phyloP scores from a whole-genome alignment of 1,284 basidiomycete genomes.

The Stygiomarasmius scandens region DNA sequence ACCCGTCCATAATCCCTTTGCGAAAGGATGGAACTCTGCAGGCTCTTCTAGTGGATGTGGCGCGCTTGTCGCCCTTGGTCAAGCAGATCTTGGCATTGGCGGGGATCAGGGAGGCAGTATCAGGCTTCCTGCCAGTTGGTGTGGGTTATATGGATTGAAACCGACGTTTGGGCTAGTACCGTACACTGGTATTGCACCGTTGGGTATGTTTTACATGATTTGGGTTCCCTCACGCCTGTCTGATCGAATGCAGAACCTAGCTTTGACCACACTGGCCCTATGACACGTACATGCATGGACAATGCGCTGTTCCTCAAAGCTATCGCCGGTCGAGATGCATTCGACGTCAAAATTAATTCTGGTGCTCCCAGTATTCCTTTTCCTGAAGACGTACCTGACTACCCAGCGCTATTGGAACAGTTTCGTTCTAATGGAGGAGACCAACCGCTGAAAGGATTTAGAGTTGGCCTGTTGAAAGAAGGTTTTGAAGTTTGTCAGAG shows the following conservation, averaged over 20 bases:
- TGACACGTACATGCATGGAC: constrained; percentile 10
- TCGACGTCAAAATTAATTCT: constrained; percentile 6
- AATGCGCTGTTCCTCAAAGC: constrained; percentile 12
- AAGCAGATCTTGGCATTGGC: constrained; percentile 13
- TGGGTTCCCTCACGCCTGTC: neutral
- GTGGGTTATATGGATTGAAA: constrained; percentile 15
- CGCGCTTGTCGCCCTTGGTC: constrained; percentile 7
- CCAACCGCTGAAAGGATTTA: constrained; percentile 10
- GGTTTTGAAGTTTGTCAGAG: constrained; percentile 10
- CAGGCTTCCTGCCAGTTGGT: constrained; percentile 12
- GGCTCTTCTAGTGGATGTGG: constrained; percentile 16
- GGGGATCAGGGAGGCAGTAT: constrained; percentile 15
- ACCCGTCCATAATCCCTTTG: constrained; percentile 16
- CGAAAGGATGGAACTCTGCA: constrained; percentile 11
- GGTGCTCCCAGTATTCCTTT: constrained; percentile 4
- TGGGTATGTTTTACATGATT: neutral
- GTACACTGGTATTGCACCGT: constrained; percentile 13
- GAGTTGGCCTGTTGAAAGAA: constrained; percentile 11
- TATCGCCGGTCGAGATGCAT: constrained; percentile 9
- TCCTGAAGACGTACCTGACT: constrained; percentile 9
- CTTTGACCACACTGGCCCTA: constrained; percentile 14
- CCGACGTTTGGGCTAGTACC: constrained; percentile 9
- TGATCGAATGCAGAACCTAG: constrained; percentile 5
- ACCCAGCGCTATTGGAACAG: constrained; percentile 5
- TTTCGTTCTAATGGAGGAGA: neutral